phyloP scores from a whole-genome alignment of 2,329 filamentous ascomycete genomes.

The Neopestalotiopsis sp. region DNA sequence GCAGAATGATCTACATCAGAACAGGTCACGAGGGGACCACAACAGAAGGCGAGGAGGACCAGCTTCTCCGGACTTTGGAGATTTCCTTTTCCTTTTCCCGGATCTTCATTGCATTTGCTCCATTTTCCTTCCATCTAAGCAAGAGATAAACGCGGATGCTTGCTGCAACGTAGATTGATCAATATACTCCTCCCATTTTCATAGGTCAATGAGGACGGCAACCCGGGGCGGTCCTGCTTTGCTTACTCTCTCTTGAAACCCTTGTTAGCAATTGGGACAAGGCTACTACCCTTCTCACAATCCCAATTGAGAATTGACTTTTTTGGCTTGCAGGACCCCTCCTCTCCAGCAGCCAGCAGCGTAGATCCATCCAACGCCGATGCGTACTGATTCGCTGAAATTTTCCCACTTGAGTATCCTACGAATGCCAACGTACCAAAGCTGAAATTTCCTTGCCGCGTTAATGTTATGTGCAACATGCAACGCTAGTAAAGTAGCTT shows the following conservation, averaged over 20 bases:
- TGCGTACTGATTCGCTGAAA: too few species aligned
- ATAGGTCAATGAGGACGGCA: not conserved
- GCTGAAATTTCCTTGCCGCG: too few species aligned
- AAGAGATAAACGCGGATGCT: not conserved
- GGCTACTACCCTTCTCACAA: too few species aligned
- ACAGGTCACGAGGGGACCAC: not conserved
- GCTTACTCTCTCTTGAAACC: not conserved
- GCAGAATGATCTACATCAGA: conserved; percentile 1
- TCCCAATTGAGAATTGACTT: too few species aligned
- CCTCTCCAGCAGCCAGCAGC: too few species aligned
- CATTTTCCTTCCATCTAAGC: not conserved
- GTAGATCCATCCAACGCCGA: too few species aligned
- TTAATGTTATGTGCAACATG: too few species aligned
- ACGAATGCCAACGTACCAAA: too few species aligned
- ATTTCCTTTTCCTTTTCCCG: not conserved
- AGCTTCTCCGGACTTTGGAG: not conserved
- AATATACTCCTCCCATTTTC: not conserved
- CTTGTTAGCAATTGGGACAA: too few species aligned
- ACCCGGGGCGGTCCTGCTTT: not conserved
- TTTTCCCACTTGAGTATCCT: too few species aligned
- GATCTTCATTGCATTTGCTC: conserved; percentile 2
- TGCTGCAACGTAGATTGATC: not conserved
- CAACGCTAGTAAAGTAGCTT: too few species aligned
- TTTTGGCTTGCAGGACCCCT: too few species aligned
- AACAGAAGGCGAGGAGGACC: not conserved